A percentile compares a stretch with the other conserved stretches of the same genome.
Conservation (phyloP, 768 basidiomycete genomes). For the Podaxis sp. region DNA sequence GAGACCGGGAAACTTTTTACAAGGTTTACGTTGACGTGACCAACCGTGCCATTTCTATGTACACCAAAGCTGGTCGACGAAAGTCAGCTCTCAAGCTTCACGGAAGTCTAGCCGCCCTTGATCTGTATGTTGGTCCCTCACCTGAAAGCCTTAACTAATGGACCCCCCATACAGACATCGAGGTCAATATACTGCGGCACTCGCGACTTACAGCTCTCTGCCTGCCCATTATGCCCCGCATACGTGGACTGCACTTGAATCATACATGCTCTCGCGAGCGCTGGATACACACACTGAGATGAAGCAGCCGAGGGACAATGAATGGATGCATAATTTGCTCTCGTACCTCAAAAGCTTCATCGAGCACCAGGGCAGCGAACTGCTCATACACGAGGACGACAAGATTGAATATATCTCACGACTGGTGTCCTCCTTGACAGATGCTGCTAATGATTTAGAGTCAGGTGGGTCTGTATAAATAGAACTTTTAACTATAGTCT, state of each 20-base stretch:
- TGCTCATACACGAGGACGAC: conserved; percentile 55
- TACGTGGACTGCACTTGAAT: conserved; percentile 78
- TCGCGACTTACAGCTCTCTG: conserved; percentile 74
- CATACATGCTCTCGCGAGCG: conserved; percentile 74
- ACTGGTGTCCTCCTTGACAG: conserved; percentile 49
- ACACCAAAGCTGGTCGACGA: conserved; percentile 77
- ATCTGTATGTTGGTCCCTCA: conserved; percentile 59
- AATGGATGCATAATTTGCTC: conserved; percentile 80
- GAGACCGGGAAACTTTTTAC: conserved; percentile 64
- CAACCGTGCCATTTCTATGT: conserved; percentile 83
- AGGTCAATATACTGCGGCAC: conserved; percentile 57
- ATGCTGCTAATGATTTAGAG: conserved; percentile 51
- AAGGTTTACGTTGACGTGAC: conserved; percentile 73
- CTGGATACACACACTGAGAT: conserved; percentile 63
- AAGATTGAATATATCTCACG: conserved; percentile 49
- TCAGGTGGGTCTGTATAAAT: conserved; percentile 39
- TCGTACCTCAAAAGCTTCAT: conserved; percentile 74
- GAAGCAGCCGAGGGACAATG: conserved; percentile 60
- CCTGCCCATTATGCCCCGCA: conserved; percentile 85
- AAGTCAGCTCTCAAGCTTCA: conserved; percentile 87
- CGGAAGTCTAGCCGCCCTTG: conserved; percentile 84
- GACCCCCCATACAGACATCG: conserved; percentile 53
- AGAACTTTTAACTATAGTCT: not conserved
- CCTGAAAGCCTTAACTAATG: not conserved
- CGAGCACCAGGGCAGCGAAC: conserved; percentile 50